Evolutionary conservation across 1,139 yeast genomes (phyloP), one percentile per base, ranked within the genome.

Genomic region (Scheffersomyces insectosa): DNA sequence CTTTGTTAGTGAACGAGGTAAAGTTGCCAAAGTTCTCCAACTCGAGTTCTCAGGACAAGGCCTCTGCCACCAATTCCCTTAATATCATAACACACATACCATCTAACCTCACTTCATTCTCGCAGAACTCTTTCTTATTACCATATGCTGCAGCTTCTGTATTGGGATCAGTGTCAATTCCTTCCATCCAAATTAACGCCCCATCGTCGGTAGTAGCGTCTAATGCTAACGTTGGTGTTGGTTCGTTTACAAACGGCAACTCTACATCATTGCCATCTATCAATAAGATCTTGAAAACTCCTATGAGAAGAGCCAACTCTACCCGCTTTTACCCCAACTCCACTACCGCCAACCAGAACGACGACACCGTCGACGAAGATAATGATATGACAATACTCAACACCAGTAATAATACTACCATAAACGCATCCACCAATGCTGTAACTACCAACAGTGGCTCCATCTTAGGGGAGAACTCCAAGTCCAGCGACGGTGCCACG

Each of bases 271-370:
- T 70, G 41, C 79, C 79, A 23, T 61, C 77, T 25, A 73, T 74
- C 42, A 70, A 68, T 49, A 73, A 71, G 49, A 73, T 74, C 41
- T 66, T 74, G 54, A 72, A 72, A 47, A 74, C 79, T 2, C 79
- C 79, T 28, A 66, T 72, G 49, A 65, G 70, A 55, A 60, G 62
- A 47, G 59, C 70, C 36, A 59, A 56, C 42, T 60, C 68, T 12
- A 56, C 63, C 29, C 56, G 63, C 48, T 51, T 54, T 40, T 50
- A 52, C 44, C 31, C 45, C 42, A 13, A 31, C 43, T 36, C 32
- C 34, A 48, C 45, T 31, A 41, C 42, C 25, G 43, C 41, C 28
- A 44, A 49, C 36, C 48, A 55, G 43, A 59, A 56, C 38, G 72
- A 71, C 50, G 74, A 70, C 44, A 68, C 75, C 41, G 66, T 68